Conservation (phyloP, 169 alveolate genomes). For the Neospora caninum region DNA sequence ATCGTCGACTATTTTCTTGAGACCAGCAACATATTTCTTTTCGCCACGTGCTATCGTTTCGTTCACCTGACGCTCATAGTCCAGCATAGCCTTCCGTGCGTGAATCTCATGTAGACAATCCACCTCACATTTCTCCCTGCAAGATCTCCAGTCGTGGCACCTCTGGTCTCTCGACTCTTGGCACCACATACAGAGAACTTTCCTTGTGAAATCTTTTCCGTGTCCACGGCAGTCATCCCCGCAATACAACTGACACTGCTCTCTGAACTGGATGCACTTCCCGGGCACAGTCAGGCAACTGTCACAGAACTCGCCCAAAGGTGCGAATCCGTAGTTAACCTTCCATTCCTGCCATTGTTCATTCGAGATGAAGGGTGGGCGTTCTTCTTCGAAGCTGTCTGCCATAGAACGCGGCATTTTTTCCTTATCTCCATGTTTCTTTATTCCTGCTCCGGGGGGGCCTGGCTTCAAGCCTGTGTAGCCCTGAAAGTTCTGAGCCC, state of each 20-base stretch:
- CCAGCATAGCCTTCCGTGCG: neutral
- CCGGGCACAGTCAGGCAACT: neutral
- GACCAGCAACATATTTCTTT: neutral
- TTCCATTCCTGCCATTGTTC: constrained; percentile 25
- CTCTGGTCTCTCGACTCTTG: neutral
- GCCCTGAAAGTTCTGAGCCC: neutral
- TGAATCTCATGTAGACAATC: neutral
- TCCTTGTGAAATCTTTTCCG: neutral
- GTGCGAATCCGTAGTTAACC: neutral
- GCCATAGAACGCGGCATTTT: neutral
- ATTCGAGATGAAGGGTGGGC: neutral
- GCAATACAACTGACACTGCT: neutral
- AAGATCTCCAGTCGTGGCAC: constrained; percentile 19
- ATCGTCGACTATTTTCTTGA: neutral
- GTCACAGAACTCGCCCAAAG: constrained; percentile 6
- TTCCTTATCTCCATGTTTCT: neutral
- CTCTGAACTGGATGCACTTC: neutral
- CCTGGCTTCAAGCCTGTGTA: neutral
- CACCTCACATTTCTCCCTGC: neutral
- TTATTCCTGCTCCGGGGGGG: neutral
- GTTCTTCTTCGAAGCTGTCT: neutral
- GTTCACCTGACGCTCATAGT: neutral
- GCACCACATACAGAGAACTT: neutral
- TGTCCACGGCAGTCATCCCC: constrained; percentile 6
- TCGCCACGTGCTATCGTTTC: neutral